Percentiles rank a stretch among this genome's conserved stretches.
Conservation (phyloP, 148 eudicot species). For the Persicaria tinctoria region DNA sequence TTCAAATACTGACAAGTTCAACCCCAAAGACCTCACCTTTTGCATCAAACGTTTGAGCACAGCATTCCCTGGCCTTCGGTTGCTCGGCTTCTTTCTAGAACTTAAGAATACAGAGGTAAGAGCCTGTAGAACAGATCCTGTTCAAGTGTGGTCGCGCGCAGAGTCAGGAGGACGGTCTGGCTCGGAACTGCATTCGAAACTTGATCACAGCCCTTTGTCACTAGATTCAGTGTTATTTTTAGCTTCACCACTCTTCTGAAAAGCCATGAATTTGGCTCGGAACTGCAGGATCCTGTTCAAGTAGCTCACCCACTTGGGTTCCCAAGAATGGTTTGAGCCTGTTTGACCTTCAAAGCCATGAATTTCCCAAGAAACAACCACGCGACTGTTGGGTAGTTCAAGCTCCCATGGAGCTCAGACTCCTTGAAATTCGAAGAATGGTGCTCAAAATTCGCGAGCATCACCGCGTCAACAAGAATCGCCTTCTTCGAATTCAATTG, state of each 20-base stretch:
- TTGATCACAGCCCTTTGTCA: conserved; percentile 28
- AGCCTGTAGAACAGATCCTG: too few species aligned
- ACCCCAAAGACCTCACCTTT: conserved; percentile 73
- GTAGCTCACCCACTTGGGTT: conserved; percentile 83
- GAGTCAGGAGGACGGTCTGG: conserved; percentile 46
- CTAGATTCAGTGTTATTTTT: conserved; percentile 24
- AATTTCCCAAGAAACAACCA: conserved; percentile 69
- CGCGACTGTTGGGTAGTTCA: conserved; percentile 61
- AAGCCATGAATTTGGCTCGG: too few species aligned
- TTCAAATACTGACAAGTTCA: conserved; percentile 64
- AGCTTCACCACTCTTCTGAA: conserved; percentile 29
- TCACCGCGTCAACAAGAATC: conserved; percentile 69
- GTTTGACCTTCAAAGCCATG: conserved; percentile 73
- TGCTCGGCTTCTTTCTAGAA: too few species aligned
- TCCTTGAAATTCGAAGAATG: conserved; percentile 89
- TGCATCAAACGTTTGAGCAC: conserved; percentile 82
- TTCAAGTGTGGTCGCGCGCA: conserved; percentile 30
- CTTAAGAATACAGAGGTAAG: too few species aligned
- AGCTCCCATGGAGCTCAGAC: conserved; percentile 63
- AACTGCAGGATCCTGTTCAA: conserved; percentile 50
- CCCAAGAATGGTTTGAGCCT: conserved; percentile 67
- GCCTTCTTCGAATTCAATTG: too few species aligned
- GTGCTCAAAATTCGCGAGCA: conserved; percentile 89
- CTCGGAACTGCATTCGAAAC: conserved; percentile 20
- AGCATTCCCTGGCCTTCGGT: conserved; percentile 49